Conservation (phyloP, 371 early-diverging fungal genomes). For the Syncephalastrum monosporum region DNA sequence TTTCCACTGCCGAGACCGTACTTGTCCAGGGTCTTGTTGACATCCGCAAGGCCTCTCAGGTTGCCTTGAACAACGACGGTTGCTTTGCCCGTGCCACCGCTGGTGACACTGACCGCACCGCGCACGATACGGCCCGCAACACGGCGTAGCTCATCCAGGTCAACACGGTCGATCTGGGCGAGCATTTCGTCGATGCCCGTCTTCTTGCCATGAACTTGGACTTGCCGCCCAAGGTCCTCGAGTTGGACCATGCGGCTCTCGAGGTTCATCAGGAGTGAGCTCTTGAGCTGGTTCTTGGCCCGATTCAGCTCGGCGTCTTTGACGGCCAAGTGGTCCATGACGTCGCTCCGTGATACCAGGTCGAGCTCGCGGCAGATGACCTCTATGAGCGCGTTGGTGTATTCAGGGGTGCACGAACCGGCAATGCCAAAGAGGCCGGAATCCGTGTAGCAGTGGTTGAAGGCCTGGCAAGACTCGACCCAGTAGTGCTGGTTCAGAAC, state of each 20-base stretch:
- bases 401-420: slow-evolving; percentile 79
- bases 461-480: slow-evolving; percentile 91
- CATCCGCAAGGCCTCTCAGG: slow-evolving; percentile 43
- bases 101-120: slow-evolving; percentile 50
- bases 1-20: slow-evolving; percentile 34
- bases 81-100: slow-evolving; percentile 58
- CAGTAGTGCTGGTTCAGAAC: slow-evolving; percentile 93
- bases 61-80: slow-evolving; percentile 58
- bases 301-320: slow-evolving; percentile 69
- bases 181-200: slow-evolving; percentile 79
- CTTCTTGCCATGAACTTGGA: slow-evolving; percentile 78
- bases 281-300: slow-evolving; percentile 95
- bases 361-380: slow-evolving; percentile 85
- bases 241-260: slow-evolving; percentile 91
- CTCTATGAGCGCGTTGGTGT: slow-evolving; percentile 67
- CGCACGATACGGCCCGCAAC: slow-evolving; percentile 63
- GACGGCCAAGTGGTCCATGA: slow-evolving; percentile 34
- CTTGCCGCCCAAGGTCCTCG: slow-evolving; percentile 94
- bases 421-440: slow-evolving; percentile 92
- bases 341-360: slow-evolving; percentile 59
- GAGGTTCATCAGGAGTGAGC: slow-evolving; percentile 88
- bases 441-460: slow-evolving; percentile 90
- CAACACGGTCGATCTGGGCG: slow-evolving; percentile 69
- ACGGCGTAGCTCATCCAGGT: slow-evolving; percentile 68
- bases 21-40: slow-evolving; percentile 41